These are phyloP conservation scores for Exophiala phaeomuriformis DNA, from an alignment of 2,329 filamentous ascomycete genomes.

Conservation along the genomic window DNA sequence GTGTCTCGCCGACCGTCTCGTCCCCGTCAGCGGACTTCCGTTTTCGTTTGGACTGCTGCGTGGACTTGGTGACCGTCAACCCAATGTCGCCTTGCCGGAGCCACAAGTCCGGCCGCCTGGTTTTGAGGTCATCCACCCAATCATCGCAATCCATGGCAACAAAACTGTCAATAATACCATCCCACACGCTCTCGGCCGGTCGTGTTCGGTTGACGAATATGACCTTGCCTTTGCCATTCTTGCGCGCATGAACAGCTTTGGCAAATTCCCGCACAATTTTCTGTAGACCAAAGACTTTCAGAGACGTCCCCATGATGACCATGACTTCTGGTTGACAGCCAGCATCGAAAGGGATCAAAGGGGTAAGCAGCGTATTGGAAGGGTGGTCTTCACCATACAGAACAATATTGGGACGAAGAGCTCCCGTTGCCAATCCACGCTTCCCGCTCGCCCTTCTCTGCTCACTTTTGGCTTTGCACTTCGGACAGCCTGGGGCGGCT, in stretches of 20 bases:
- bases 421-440: constrained; percentile 59
- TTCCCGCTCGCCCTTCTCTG: constrained; percentile 59
- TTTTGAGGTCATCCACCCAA: constrained; percentile 59
- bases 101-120: constrained; percentile 55
- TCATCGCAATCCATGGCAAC: constrained; percentile 68
- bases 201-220: constrained; percentile 68
- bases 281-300: constrained; percentile 65
- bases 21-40: constrained; percentile 18
- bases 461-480: constrained; percentile 56
- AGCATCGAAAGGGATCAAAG: constrained; percentile 61
- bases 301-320: constrained; percentile 62
- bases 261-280: constrained; percentile 64
- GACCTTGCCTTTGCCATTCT: constrained; percentile 53
- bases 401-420: constrained; percentile 64
- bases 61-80: constrained; percentile 24
- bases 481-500: constrained; percentile 59
- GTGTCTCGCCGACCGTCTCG: constrained; percentile 3
- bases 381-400: constrained; percentile 69
- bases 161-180: constrained; percentile 66
- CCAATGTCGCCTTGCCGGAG: constrained; percentile 29
- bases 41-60: constrained; percentile 20
- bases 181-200: constrained; percentile 64
- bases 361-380: constrained; percentile 59
- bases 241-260: constrained; percentile 58
- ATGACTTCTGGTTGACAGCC: constrained; percentile 58